Base-by-base conservation (phyloP, 208 protist genomes). In the Leishmania tropica region DNA sequence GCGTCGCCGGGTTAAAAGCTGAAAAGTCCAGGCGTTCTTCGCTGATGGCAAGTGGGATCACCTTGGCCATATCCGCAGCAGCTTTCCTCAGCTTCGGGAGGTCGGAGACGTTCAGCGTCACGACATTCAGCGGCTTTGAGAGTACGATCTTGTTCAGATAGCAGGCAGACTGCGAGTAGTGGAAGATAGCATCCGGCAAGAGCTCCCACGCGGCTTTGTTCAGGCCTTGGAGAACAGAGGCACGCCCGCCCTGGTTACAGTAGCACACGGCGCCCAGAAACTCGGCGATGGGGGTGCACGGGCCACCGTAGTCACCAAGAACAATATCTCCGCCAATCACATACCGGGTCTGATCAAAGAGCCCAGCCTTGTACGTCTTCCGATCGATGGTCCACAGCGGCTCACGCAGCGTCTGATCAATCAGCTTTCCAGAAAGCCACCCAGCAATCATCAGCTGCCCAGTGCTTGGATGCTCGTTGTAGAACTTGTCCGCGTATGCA, bases 221-320 rank as follows among this genome's bases (percentile, higher is more conserved):
- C 13, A 81, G 6, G 0, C 8, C 7, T 8, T 42, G 13, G 24
- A 85, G 58, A 40, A 80, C 0, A 28, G 42, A 65, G 7, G 53
- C 53, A 67, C 67, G 72, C 0, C 74, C 79, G 24, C 73, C 79
- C 79, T 75, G 56, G 48, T 89, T 95, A 81, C 91, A 95, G 24
- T 82, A 1, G 73, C 81, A 89, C 40, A 87, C 76, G 15, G 84
- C 89, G 8, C 89, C 89, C 31, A 87, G 77, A 19, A 28, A n/a
- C 10, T 40, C 47, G 3, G 81, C 78, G 28, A 76, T 7, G 0
- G 24, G 0, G 11, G 76, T 70, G 58, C 85, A 86, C 58, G 24
- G 37, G 31, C 83, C 89, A 48, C 92, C 92, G 81, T 88, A 95
- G 79, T 92, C 87, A 56, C 92, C 92, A 19, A 93, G 35, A 42